These are phyloP conservation scores for Neospermospora avenae DNA, from an alignment of 2,329 filamentous ascomycete species.

Conservation along the genomic window DNA sequence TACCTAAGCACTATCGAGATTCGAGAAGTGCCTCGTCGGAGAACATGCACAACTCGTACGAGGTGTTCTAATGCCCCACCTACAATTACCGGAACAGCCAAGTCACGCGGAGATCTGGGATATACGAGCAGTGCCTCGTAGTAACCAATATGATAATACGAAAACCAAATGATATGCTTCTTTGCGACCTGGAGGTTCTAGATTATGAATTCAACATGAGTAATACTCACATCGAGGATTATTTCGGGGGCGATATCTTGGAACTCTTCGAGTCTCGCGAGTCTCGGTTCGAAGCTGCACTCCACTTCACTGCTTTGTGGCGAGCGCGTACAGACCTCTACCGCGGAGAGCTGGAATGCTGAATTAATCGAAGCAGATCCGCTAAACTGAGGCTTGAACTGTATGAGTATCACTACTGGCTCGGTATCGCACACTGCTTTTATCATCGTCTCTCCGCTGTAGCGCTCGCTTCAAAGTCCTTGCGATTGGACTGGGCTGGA, in stretches of 20 bases:
- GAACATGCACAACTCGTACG: neutral
- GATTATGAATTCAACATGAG: too few species aligned
- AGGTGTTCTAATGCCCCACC: neutral
- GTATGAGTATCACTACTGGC: neutral
- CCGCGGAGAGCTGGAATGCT: neutral
- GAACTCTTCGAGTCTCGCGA: too few species aligned
- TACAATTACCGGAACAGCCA: too few species aligned
- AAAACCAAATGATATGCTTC: too few species aligned
- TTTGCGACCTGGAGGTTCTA: too few species aligned
- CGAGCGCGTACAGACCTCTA: conserved; percentile 1
- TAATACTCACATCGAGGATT: too few species aligned
- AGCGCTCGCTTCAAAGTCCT: conserved; percentile 18
- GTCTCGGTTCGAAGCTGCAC: neutral
- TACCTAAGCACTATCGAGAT: too few species aligned
- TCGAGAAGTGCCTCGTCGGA: neutral
- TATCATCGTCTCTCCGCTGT: conserved; percentile 12
- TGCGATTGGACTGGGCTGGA: conserved; percentile 9
- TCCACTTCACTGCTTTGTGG: neutral
- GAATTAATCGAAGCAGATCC: neutral
- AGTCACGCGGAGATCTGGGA: too few species aligned
- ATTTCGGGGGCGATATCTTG: too few species aligned
- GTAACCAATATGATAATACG: too few species aligned
- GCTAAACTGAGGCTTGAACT: neutral
- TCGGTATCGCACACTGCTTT: conserved; percentile 17
- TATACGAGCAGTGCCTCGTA: too few species aligned